Conservation (phyloP, 257 asterid genomes). For the Solanum sitiens region DNA sequence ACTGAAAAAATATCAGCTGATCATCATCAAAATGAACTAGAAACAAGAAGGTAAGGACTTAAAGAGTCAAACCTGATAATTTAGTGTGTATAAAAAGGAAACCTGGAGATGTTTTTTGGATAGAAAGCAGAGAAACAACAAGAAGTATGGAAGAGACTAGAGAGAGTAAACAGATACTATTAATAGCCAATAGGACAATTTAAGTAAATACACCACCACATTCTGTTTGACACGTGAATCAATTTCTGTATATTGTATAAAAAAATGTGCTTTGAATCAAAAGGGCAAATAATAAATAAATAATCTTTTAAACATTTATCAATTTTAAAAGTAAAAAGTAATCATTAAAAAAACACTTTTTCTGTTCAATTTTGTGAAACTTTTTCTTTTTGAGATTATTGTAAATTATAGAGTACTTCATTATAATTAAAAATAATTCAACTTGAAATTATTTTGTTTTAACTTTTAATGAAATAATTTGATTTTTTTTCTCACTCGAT, state of each 20-base stretch:
- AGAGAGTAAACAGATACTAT: background rate
- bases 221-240: background rate
- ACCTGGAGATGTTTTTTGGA: background rate
- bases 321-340: too few relatives aligned
- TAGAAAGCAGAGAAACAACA: background rate
- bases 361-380: background rate
- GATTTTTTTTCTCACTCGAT: too few relatives aligned
- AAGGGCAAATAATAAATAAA: too few relatives aligned
- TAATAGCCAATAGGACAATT: background rate
- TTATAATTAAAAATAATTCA: too few relatives aligned
- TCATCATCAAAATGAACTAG: background rate
- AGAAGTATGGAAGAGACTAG: background rate
- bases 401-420: background rate
- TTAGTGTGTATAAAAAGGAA: background rate
- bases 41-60: background rate
- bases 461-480: too few relatives aligned
- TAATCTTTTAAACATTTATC: too few relatives aligned
- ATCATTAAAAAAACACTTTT: too few relatives aligned
- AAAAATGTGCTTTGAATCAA: background rate
- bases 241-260: background rate
- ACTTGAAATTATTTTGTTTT: too few relatives aligned
- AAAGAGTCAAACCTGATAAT: conserved; percentile 4
- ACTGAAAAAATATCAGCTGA: background rate
- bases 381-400: too few relatives aligned
- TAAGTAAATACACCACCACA: background rate